Conservation (phyloP, 768 basidiomycete genomes). For the Kwoniella bestiolae region DNA sequence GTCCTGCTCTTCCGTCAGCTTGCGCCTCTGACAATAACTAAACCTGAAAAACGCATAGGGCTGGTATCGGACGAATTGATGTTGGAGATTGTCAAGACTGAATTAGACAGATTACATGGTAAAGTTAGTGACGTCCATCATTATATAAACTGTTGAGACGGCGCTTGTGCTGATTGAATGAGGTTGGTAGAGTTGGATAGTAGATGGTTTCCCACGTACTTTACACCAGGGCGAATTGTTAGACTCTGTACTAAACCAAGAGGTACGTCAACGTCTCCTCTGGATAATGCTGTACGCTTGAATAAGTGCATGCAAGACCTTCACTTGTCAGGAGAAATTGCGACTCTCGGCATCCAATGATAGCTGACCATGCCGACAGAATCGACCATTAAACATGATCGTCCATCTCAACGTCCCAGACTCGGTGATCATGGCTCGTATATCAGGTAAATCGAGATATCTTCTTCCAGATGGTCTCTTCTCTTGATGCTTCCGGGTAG, state of each 20-base stretch:
- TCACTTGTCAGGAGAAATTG: neutral
- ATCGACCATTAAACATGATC: constrained; percentile 57
- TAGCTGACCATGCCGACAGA: constrained; percentile 27
- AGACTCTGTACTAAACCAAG: constrained; percentile 50
- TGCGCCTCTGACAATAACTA: neutral
- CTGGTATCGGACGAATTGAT: constrained; percentile 57
- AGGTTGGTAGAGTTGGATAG: constrained; percentile 55
- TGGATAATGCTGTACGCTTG: too few relatives aligned
- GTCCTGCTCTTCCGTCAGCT: neutral
- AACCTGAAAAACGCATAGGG: constrained; percentile 24
- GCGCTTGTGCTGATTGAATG: constrained; percentile 12
- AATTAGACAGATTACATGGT: constrained; percentile 53
- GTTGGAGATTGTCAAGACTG: constrained; percentile 54
- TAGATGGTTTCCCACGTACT: constrained; percentile 58
- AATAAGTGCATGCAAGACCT: too few relatives aligned
- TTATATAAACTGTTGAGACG: too few relatives aligned
- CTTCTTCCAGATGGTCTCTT: too few relatives aligned
- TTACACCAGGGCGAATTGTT: constrained; percentile 56
- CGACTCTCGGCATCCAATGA: neutral
- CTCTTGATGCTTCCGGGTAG: too few relatives aligned
- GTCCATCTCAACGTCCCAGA: constrained; percentile 58
- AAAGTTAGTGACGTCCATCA: constrained; percentile 43
- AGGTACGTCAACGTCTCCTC: constrained; percentile 27
- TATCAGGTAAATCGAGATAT: constrained; percentile 52
- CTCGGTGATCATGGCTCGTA: constrained; percentile 56